Conservation (phyloP, 2,329 filamentous ascomycete species). For the Samsoniella hepiali region DNA sequence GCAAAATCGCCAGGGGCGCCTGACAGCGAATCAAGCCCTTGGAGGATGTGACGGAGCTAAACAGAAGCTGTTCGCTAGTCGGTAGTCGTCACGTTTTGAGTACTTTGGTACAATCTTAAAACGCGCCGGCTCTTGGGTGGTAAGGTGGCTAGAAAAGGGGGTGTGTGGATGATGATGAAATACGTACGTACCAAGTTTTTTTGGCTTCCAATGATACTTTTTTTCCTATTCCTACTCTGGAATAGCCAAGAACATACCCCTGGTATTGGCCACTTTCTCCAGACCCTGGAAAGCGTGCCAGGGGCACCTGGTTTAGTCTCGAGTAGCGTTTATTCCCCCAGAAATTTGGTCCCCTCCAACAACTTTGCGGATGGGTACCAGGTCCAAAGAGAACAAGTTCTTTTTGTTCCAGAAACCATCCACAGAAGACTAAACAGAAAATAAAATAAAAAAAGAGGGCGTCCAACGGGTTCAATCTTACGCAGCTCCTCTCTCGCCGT, state of each 20-base stretch:
- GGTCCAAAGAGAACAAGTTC: too few species aligned
- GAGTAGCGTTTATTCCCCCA: constrained; percentile 6
- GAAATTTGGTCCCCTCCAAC: neutral
- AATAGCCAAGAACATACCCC: neutral
- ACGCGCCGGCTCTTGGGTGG: neutral
- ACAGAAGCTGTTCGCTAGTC: neutral
- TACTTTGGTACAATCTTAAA: neutral
- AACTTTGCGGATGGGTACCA: neutral
- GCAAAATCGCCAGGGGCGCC: neutral
- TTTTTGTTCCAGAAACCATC: too few species aligned
- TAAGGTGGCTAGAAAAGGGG: neutral
- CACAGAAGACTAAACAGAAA: too few species aligned
- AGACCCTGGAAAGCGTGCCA: neutral
- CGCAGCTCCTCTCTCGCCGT: too few species aligned
- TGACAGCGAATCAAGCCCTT: neutral
- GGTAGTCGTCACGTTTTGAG: neutral
- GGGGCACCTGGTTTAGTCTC: neutral
- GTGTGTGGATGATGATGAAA: neutral
- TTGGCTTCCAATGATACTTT: neutral
- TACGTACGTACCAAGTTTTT: neutral
- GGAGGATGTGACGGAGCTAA: neutral
- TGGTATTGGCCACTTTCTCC: neutral
- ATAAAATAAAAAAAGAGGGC: too few species aligned
- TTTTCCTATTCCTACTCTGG: neutral
- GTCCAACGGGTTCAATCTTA: too few species aligned